Base-by-base conservation (phyloP, 495 filamentous ascomycete species). In the Daldinia grandis region DNA sequence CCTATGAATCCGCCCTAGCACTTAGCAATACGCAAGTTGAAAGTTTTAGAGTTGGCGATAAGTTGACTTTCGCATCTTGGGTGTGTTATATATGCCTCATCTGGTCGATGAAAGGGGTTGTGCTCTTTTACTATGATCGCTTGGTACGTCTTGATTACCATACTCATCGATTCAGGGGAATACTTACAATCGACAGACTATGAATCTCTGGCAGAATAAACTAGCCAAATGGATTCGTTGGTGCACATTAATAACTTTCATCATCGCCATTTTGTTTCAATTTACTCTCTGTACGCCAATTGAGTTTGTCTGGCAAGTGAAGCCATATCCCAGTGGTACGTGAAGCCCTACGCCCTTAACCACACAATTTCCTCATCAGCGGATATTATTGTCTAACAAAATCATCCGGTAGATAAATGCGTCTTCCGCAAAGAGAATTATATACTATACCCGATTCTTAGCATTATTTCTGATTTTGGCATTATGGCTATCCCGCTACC, bases 391-490 rank as follows among this genome's bases (percentile, higher is more conserved):
- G 3, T 40, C 56, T 66, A 35, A 66, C 33, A 9, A 31, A 19
- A 5, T 40, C 30, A 5, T 15, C 15, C 31, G 53, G 40, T 35
- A 66, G 64, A 66, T 35, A 59, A 60, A 19, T 60, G 64, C 31
- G 64, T 66, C 42, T 66, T 66, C 25, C 64, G 64, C 5, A 42
- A 25, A 33, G 64, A 66, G 44, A 60, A 66, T 37, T 66, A 66
- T 33, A 66, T 66, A 24, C 1, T 55, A 6, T 67, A 55, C 25
- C 57, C 49, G 21, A 60, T 61, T 27, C 57, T 67, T 19, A 60
- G 56, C 21, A 60, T 67, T 35, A n/a, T 67, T 15, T 67, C 64
- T 5, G 64, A 67, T 44, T 21, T 67, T 28, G 64, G 64, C 19
- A 55, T 61, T 17, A 60, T 61, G 64, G 56, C 64, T 54, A 67